Base-by-base conservation (phyloP, 768 basidiomycete species). In the Cyclocybe aegerita region DNA sequence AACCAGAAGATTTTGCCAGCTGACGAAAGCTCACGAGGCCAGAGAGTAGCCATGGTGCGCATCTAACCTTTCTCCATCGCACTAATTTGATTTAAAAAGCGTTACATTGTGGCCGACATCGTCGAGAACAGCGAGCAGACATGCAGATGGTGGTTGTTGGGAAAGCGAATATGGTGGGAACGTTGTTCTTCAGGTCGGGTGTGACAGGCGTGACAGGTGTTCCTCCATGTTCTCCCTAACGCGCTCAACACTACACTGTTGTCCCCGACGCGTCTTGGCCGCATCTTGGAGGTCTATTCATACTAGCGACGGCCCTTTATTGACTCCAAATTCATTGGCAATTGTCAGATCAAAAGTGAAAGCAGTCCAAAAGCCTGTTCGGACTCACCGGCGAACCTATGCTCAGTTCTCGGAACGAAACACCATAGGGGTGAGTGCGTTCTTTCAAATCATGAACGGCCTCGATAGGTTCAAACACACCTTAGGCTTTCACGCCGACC, bases 401-500 rank as follows among this genome's bases (percentile, higher is more conserved):
- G 66, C 68, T 10, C 66, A 64, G 48, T 60, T 59, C 29, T 53
- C 60, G 41, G 66, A 69, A 35, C 66, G 69, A 32, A 70, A 65
- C 53, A 60, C 67, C 16, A 59, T 72, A 29, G 72, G 72, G 53
- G 72, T 70, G 59, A 54, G 63, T 53, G 10, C 34, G 16, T 46
- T 23, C 30, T 30, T 14, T 53, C 8, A 17, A 29, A 31, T 5
- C 30, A 42, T 57, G 30, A 49, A 45, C 29, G 37, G 23, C 11
- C 42, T 14, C 10, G 31, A 49, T 11, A 9, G 37, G 9, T 30
- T 30, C 16, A 39, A 23, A 23, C 23, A 23, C 23, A 23, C 23
- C 57, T 31, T 58, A 98, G 95, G 90, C 92, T n/a, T 97, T 98
- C 65, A 94, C 93, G 2, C 93, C 93, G 23, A 78, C 75, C 46